phyloP scores from a whole-genome alignment of 495 filamentous ascomycete species.

The Venustampulla echinocandica region DNA sequence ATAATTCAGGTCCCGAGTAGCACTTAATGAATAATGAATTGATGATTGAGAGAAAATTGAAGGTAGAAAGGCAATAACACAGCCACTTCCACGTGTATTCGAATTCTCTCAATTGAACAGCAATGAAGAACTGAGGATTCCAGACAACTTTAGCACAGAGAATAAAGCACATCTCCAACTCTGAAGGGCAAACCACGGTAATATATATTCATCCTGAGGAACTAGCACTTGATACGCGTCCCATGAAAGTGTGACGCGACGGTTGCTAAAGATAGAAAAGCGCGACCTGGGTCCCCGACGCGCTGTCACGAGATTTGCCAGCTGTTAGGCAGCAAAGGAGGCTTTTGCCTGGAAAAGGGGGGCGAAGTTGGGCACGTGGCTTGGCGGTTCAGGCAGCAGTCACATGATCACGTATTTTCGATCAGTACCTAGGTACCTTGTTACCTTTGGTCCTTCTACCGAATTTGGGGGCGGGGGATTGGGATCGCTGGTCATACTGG shows the following conservation, averaged over 20 bases:
- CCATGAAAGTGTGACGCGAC: constrained; percentile 1
- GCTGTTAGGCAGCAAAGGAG: constrained; percentile 5
- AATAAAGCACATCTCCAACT: neutral
- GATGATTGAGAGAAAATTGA: neutral
- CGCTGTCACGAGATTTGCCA: constrained; percentile 18
- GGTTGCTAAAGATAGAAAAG: constrained; percentile 9
- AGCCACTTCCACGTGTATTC: no score
- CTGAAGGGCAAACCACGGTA: neutral
- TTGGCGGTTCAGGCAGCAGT: constrained; percentile 13
- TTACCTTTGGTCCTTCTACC: no score
- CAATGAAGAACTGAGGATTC: no score
- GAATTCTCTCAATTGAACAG: no score
- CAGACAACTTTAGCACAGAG: no score
- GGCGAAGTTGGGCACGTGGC: neutral
- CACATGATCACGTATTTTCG: constrained; percentile 3
- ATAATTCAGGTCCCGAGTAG: no score
- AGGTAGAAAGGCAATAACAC: neutral
- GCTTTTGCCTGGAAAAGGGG: neutral
- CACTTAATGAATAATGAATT: neutral
- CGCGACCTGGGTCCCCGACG: constrained; percentile 1
- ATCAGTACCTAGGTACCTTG: no score
- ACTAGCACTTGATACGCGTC: neutral
- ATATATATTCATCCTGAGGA: neutral
- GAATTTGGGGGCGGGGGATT: no score
- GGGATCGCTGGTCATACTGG: no score